phyloP scores from a whole-genome alignment of 345 rosid genomes.

The Brassica napus region Da-Ae NC_063447.1:31194001-31194500 shows the following conservation, averaged over 20 bases:
- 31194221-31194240: conserved; percentile 58
- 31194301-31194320: conserved; percentile 58
- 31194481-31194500: conserved; percentile 69
- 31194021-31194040: conserved; percentile 21
- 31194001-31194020: conserved; percentile 17
- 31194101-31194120: conserved; percentile 36
- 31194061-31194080: conserved; percentile 28
- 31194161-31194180: conserved; percentile 58
- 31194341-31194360: conserved; percentile 50
- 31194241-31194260: conserved; percentile 78
- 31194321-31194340: conserved; percentile 49
- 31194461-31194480: conserved; percentile 47
- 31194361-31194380: conserved; percentile 55
- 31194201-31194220: conserved; percentile 59
- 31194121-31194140: conserved; percentile 35
- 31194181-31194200: conserved; percentile 59
- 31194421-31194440: conserved; percentile 17
- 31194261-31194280: conserved; percentile 72
- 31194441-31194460: conserved; percentile 1
- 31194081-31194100: conserved; percentile 34
- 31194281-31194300: conserved; percentile 65
- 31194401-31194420: conserved; percentile 74
- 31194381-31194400: conserved; percentile 70
- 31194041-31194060: conserved; percentile 35
- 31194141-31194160: conserved; percentile 41